Conservation (phyloP, 768 basidiomycete genomes). For the Tylopilus plumbeoviolaceoides region DNA sequence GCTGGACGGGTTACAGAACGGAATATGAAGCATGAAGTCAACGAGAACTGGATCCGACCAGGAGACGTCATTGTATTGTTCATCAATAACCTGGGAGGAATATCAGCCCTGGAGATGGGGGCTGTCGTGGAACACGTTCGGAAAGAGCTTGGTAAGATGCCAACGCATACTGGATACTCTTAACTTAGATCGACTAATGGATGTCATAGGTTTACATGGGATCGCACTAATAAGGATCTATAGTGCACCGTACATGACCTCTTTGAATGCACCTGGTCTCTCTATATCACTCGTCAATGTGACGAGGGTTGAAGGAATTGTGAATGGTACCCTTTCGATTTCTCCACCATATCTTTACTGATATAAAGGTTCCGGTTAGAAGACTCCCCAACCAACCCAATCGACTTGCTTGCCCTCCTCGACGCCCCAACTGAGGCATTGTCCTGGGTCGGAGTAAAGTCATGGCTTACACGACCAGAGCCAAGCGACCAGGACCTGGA, state of each 20-base stretch:
- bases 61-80: neutral
- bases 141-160: neutral
- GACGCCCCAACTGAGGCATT: neutral
- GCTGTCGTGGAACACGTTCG: neutral
- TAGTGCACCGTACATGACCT: neutral
- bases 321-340: neutral
- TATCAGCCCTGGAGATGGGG: neutral
- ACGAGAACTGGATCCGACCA: neutral
- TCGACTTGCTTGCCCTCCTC: neutral
- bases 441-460: neutral
- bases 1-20: neutral
- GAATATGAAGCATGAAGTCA: neutral
- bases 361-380: neutral
- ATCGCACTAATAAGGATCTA: neutral
- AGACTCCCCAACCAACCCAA: neutral
- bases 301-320: neutral
- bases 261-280: neutral
- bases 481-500: too few relatives aligned
- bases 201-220: neutral
- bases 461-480: neutral
- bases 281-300: neutral
- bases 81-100: neutral
- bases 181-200: neutral
- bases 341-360: neutral
- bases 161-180: neutral